A percentile compares a stretch with the other conserved stretches of the same genome.
Conservation (phyloP, 2,329 filamentous ascomycete genomes). For the Aureobasidium melanogenum region DNA sequence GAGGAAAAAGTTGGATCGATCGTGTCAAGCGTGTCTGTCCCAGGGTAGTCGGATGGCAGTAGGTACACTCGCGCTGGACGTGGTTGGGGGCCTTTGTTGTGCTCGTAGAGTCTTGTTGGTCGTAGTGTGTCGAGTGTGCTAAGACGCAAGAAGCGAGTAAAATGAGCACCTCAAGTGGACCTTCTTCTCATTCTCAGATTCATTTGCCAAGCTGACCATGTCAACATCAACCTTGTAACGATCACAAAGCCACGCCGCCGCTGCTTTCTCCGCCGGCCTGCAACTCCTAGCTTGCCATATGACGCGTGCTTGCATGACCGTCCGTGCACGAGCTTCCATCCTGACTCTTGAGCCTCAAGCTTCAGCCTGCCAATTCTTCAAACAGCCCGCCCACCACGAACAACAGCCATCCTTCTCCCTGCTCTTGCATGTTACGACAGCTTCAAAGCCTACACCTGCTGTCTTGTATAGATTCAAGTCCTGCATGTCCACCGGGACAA, state of each 20-base stretch:
- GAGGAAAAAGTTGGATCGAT: neutral
- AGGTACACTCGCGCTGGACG: neutral
- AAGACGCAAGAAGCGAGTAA: neutral
- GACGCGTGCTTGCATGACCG: neutral
- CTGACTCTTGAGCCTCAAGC: neutral
- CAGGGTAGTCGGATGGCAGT: neutral
- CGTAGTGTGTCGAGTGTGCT: neutral
- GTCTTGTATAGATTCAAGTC: too few species aligned
- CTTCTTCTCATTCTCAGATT: neutral
- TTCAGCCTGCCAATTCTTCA: neutral
- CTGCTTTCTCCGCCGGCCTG: neutral
- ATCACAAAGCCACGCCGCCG: conserved; percentile 5
- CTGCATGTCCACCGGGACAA: neutral
- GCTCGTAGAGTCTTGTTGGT: too few species aligned
- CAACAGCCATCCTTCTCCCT: neutral
- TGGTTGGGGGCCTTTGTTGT: neutral
- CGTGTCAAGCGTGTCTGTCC: neutral
- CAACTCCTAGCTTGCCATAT: neutral
- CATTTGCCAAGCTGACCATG: conserved; percentile 1
- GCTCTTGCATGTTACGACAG: neutral
- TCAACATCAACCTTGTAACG: conserved; percentile 6
- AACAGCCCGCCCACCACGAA: neutral
- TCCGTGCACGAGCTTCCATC: neutral
- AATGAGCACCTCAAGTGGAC: neutral
- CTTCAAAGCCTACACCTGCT: neutral